Evolutionary conservation across 176 grass and related monocot species (phyloP), one percentile per base, ranked within the genome.

Genomic region (Carex cristatella): DNA sequence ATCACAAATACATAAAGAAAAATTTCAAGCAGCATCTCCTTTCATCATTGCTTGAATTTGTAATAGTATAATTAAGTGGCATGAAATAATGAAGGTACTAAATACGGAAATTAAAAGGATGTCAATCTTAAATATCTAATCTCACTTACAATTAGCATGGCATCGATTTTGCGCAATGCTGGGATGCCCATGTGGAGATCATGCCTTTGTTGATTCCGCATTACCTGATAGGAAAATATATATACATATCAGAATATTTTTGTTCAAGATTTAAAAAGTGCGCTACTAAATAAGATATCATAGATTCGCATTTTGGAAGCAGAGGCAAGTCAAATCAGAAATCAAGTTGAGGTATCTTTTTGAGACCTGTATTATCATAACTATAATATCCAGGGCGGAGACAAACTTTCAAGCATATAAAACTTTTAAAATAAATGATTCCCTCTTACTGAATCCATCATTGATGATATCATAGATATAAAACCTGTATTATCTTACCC

Each of bases 171-270:
- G 78, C 89, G 87, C 73, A 97, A 28, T 0, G 94, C 94, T 1
- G 94, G 94, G 23, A 94, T 86, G 76, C 88, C 91, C 61, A 90
- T 89, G 69, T 92, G 91, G 60, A 97, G 94, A 82, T 94, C 94
- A 81, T 88, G 78, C 61, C 94, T 82, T 89, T 97, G 94, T 85
- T 97, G 94, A 90, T 91, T 97, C 65, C 86, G 69, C 94, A 97
- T 97, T 28, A 97, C 89, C 94, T 94, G 84, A 82, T 23, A 65
- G 40, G 8, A 77, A 10, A n/a, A 65, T n/a, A 65, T 68, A 87
- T 44, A 63, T n/a, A 65, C 79, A 87, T 44, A 63, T n/a, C 65
- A 1, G 42, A 67, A 79, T 10, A 83, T 30, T 77, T 19, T 18
- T 33, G 0, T 79, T 55, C 30, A 58, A 58, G 44, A 19, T 28